Percentiles rank a stretch among this genome's conserved stretches.
Evolutionary conservation across 164 flowering plant species (phyloP).

Genomic region (Vitis rupestris): DNA sequence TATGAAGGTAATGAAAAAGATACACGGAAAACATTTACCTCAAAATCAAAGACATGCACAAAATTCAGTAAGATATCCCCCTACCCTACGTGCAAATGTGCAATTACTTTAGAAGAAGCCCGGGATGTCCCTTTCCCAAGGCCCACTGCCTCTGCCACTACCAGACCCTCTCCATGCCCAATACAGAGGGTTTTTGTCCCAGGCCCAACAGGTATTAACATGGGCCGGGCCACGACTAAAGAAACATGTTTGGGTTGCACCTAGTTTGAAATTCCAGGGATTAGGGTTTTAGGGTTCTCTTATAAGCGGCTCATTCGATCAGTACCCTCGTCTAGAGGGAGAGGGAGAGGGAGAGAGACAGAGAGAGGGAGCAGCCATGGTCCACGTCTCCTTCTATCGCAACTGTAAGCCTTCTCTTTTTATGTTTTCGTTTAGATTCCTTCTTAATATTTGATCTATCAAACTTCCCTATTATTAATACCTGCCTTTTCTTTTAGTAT

Average conservation of each 20-base stretch:
- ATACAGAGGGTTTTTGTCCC: no score
- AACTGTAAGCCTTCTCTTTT: slow-evolving; percentile 29
- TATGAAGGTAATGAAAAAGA: no score
- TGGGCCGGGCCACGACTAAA: background rate
- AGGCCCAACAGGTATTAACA: background rate
- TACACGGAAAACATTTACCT: no score
- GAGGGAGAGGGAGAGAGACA: background rate
- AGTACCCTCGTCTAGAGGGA: background rate
- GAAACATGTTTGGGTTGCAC: background rate
- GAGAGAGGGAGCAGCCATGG: slow-evolving; percentile 6
- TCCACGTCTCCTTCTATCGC: slow-evolving; percentile 18
- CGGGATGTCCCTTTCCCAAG: no score
- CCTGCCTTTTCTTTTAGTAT: no score
- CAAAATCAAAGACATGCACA: no score
- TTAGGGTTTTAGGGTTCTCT: slow-evolving; percentile 11
- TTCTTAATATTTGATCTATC: background rate
- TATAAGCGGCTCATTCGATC: background rate
- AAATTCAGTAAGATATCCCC: no score
- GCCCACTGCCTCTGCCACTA: no score
- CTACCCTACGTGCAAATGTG: no score
- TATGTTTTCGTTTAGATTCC: background rate
- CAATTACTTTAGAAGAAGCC: no score
- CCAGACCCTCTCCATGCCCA: no score
- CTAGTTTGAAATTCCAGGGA: background rate
- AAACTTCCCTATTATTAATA: no score